Percentiles rank a stretch among this genome's conserved stretches.
phyloP scores from a whole-genome alignment of 208 protist species.

The Leishmania gerbilli region DNA sequence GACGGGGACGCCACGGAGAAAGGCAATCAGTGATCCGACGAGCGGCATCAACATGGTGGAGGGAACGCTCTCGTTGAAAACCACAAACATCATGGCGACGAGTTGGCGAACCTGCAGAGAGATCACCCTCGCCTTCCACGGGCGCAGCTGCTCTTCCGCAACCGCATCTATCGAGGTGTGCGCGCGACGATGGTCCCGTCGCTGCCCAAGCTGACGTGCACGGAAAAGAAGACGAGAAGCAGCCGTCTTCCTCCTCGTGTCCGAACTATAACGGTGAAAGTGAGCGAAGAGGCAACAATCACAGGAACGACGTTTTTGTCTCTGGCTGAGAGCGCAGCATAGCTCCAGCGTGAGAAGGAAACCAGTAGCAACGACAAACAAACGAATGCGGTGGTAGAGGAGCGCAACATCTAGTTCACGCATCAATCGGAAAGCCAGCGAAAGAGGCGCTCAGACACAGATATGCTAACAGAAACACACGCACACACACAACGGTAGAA shows the following conservation, averaged over 20 bases:
- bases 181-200: background rate
- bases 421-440: background rate
- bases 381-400: too few species aligned
- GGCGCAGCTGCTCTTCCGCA: background rate
- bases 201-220: background rate
- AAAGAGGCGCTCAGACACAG: constrained; percentile 1
- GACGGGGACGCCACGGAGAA: constrained; percentile 31
- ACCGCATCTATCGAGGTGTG: background rate
- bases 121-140: constrained; percentile 30
- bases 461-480: background rate
- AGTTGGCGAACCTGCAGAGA: constrained; percentile 62
- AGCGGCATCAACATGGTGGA: constrained; percentile 67
- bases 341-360: background rate
- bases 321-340: background rate
- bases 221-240: background rate
- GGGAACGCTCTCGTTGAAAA: constrained; percentile 67
- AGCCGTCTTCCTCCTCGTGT: background rate
- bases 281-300: background rate
- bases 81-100: constrained; percentile 55
- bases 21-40: constrained; percentile 52
- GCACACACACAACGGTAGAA: background rate
- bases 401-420: too few species aligned
- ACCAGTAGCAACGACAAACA: background rate
- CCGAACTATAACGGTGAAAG: background rate
- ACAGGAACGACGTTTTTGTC: background rate